These are phyloP conservation scores for Malassezia dermatis DNA, from an alignment of 1,284 basidiomycete genomes.

Conservation along the genomic window DNA sequence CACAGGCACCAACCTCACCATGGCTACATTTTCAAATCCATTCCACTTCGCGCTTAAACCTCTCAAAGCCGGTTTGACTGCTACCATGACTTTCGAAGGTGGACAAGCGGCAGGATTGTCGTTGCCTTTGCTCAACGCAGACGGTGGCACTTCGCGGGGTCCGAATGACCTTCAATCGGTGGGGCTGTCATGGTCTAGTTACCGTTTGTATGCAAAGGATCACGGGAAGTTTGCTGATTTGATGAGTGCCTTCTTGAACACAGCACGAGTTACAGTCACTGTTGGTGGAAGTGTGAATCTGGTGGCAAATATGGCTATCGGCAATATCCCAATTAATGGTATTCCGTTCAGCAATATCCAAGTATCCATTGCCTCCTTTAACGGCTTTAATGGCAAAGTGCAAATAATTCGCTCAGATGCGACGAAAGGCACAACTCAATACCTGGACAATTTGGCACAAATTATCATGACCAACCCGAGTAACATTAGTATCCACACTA, in stretches of 20 bases:
- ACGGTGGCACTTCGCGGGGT: slow-evolving; percentile 61
- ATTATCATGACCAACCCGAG: slow-evolving; percentile 24
- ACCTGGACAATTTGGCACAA: neutral
- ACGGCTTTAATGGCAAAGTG: slow-evolving; percentile 24
- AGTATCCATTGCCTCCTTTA: slow-evolving; percentile 52
- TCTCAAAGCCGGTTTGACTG: slow-evolving; percentile 55
- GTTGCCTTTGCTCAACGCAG: slow-evolving; percentile 52
- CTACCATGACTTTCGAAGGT: slow-evolving; percentile 54
- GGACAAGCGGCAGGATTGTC: slow-evolving; percentile 57
- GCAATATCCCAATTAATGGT: slow-evolving; percentile 59
- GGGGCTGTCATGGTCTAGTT: slow-evolving; percentile 54
- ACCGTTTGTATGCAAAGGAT: slow-evolving; percentile 56
- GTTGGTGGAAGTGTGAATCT: slow-evolving; percentile 59
- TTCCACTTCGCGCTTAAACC: slow-evolving; percentile 66
- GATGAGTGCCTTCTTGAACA: slow-evolving; percentile 57
- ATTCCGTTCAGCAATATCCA: slow-evolving; percentile 60
- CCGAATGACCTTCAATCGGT: slow-evolving; percentile 55
- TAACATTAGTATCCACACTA: slow-evolving; percentile 57
- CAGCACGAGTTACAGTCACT: slow-evolving; percentile 51
- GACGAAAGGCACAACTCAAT: neutral
- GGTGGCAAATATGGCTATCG: slow-evolving; percentile 58
- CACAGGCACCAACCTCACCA: slow-evolving; percentile 51
- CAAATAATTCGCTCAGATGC: slow-evolving; percentile 49
- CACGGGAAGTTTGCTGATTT: slow-evolving; percentile 56
- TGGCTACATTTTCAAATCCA: slow-evolving; percentile 64